Evolutionary conservation across 2,329 filamentous ascomycete species (phyloP), one percentile per base, ranked within the genome.

Genomic region (Orbilia ellipsospora): DNA sequence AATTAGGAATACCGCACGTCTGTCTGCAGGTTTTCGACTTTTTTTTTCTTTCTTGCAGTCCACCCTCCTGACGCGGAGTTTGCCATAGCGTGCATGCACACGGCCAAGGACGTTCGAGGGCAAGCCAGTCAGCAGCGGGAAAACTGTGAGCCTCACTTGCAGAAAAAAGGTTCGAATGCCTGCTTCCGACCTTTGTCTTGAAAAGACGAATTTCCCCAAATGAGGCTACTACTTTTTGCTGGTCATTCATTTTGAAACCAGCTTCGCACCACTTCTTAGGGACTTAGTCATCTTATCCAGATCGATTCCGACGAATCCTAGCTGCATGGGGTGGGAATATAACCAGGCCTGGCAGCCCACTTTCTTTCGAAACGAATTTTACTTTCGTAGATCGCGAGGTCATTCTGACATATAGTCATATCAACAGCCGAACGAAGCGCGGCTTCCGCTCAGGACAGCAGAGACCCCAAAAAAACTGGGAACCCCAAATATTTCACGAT

Each of bases 61-160:
- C 23, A 51, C 63, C 62, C 69, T 42, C 52, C 36, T 50, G n/a
- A 40, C 31, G n/a, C 68, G 68, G 68, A 67, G 55, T 68, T 68
- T 74, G 70, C 70, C 57, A 59, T 48, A 59, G 50, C 18, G 57
- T 63, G 62, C 69, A 67, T 62, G 48, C 31, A 36, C 31, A 36
- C 31, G 70, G 63, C 63, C 70, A 74, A 74, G 69, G 16, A 40
- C 57, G 23, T 23, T 23, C 23, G 57, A 63, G 66, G 57, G 20
- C 31, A 54, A 57, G 42, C 68, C 70, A 44, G 55, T 28, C 55
- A 42, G 63, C 69, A 67, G 51, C 56, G 20, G 36, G 55, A 73
- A 61, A 57, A 52, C 54, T 66, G 63, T 67, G 70, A 74, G 70
- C 70, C 70, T 74, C 70, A 74, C 63, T 68, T 68, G 70, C 70